Conservation (phyloP, 2,329 filamentous ascomycete genomes). For the Colletotrichum sp. region DNA sequence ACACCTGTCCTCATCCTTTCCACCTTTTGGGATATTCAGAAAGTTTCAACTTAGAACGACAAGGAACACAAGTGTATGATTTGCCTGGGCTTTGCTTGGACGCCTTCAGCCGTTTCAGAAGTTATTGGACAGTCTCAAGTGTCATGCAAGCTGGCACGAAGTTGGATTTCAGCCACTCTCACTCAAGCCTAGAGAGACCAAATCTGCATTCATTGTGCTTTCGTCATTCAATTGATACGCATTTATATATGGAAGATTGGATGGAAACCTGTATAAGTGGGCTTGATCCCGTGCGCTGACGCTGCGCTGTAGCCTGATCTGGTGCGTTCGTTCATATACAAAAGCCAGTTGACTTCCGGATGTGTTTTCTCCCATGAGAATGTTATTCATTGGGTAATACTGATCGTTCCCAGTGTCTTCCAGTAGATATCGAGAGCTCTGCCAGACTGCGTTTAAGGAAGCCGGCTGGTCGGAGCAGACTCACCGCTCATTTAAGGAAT, state of each 20-base stretch:
- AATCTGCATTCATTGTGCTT: too few relatives aligned
- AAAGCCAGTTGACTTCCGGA: background rate
- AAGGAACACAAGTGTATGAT: rapidly evolving
- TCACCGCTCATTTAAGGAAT: rapidly evolving
- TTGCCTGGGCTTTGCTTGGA: rapidly evolving
- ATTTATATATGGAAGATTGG: too few relatives aligned
- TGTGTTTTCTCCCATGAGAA: too few relatives aligned
- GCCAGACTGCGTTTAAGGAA: rapidly evolving
- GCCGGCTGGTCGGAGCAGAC: background rate
- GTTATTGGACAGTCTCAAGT: background rate
- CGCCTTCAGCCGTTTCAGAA: background rate
- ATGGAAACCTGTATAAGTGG: too few relatives aligned
- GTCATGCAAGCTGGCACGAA: rapidly evolving
- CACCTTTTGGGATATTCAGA: background rate
- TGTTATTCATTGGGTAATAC: too few relatives aligned
- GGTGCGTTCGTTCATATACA: rapidly evolving
- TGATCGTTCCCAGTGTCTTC: background rate
- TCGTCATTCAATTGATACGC: too few relatives aligned
- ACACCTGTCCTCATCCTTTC: rapidly evolving
- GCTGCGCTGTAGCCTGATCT: too few relatives aligned
- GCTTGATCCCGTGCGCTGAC: too few relatives aligned
- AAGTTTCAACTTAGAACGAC: background rate
- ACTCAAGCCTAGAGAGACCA: too few relatives aligned
- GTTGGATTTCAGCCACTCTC: background rate
- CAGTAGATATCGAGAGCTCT: background rate